Evolutionary conservation across 2,329 filamentous ascomycete species (phyloP).

Genomic region (Fusarium setosum): DNA sequence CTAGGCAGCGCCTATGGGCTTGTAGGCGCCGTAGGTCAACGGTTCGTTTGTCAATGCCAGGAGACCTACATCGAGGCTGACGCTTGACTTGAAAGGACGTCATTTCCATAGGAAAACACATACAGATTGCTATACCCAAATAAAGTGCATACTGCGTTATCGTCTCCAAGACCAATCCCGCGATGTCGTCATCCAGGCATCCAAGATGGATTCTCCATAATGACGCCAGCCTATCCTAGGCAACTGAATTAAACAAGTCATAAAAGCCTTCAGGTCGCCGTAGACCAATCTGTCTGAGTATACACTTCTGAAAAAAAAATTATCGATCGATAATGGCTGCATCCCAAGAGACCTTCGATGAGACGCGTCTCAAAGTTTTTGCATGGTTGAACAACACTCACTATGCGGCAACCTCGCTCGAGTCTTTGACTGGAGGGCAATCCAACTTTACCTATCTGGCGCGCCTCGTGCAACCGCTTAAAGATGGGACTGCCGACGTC

Average conservation of each 20-base stretch:
- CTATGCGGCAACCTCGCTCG: neutral
- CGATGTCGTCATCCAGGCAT: neutral
- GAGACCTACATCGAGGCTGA: too few species aligned
- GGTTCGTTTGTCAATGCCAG: too few species aligned
- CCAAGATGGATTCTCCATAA: neutral
- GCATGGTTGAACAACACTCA: neutral
- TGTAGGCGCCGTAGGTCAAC: too few species aligned
- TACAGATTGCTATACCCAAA: too few species aligned
- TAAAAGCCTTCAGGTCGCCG: neutral
- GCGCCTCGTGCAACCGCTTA: neutral
- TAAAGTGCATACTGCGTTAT: too few species aligned
- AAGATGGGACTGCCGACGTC: neutral
- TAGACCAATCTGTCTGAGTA: too few species aligned
- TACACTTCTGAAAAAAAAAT: neutral
- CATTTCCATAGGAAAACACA: too few species aligned
- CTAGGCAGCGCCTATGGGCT: too few species aligned
- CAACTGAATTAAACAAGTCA: neutral
- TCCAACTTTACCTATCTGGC: conserved; percentile 5
- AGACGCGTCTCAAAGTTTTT: neutral
- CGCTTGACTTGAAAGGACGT: too few species aligned
- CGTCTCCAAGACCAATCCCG: too few species aligned
- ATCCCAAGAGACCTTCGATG: neutral
- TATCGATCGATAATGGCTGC: neutral
- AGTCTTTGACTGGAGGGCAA: neutral
- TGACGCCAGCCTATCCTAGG: neutral